Evolutionary conservation across 495 filamentous ascomycete genomes (phyloP), one percentile per base, ranked within the genome.

Genomic region (Achaetomiella virescens): DNA sequence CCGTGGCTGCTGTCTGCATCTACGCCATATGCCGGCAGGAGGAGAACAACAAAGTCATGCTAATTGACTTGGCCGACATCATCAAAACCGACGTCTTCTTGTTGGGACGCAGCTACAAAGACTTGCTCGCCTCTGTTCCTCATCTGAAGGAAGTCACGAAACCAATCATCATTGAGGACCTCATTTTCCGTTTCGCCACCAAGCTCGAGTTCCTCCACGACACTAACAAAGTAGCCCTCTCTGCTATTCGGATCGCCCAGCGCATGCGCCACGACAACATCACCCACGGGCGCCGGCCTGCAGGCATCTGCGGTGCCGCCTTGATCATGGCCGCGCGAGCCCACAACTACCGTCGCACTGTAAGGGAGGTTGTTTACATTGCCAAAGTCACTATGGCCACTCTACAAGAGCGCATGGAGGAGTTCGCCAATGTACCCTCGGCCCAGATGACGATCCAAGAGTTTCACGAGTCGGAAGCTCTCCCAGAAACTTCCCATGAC

Each of bases 231-330:
- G 90, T 98, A 14, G 91, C 91, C 29, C 81, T 86, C 51, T 89
- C 95, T 57, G 93, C 93, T 18, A 81, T 87, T 35, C 82, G 84
- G 29, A 86, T 98, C 48, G 84, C 95, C 29, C 83, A 89, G 65
- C 85, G 93, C 41, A 97, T 98, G 93, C 87, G 88, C 48, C 80
- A 87, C 24, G 93, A 98, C 70, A 97, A 92, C 89, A 97, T 98
- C 82, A 85, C 88, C 9, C 85, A 86, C 45, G 93, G 93, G 61
- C 89, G 93, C 64, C 83, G 91, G 40, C 95, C 95, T 42, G 90
- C 93, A 24, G 93, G 95, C 64, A 83, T 97, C 42, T 96, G 90
- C 70, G 95, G 93, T 55, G 95, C 93, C 10, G 91, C 90, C 55
- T 79, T 98, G 54, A 89, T 98, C 59, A 83, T 98, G 59, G 95